Evolutionary conservation across 495 filamentous ascomycete species (phyloP).

Genomic region (Pyrenula aspistea): DNA sequence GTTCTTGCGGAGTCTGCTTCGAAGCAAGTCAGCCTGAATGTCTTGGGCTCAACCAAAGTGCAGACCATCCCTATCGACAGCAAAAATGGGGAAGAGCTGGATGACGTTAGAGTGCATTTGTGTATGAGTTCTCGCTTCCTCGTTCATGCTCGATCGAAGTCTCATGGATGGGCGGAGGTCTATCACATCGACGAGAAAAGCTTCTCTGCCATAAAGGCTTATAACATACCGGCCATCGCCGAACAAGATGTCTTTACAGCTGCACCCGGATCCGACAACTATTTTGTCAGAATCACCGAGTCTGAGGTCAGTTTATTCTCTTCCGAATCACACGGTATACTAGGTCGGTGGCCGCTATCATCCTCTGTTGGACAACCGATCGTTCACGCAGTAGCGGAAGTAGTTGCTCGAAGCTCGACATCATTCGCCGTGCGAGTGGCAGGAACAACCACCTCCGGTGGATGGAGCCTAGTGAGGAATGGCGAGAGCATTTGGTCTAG

Average conservation of each 20-base stretch:
- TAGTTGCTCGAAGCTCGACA: slow-evolving; percentile 50
- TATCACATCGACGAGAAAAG: slow-evolving; percentile 67
- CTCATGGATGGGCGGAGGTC: slow-evolving; percentile 70
- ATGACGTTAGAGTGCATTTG: slow-evolving; percentile 43
- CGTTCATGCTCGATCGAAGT: slow-evolving; percentile 64
- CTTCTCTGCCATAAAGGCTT: slow-evolving; percentile 55
- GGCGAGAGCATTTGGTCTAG: slow-evolving; percentile 71
- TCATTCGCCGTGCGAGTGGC: slow-evolving; percentile 70
- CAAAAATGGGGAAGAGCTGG: slow-evolving; percentile 43
- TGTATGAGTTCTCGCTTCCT: neutral
- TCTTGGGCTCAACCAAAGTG: slow-evolving; percentile 61
- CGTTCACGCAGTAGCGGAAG: slow-evolving; percentile 68
- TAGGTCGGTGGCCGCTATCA: slow-evolving; percentile 58
- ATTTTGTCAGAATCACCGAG: slow-evolving; percentile 69
- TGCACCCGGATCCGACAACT: slow-evolving; percentile 65
- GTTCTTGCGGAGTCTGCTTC: slow-evolving; percentile 65
- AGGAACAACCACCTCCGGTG: slow-evolving; percentile 54
- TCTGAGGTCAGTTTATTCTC: slow-evolving; percentile 62
- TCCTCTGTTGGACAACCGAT: slow-evolving; percentile 22
- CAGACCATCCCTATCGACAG: slow-evolving; percentile 35
- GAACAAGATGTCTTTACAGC: slow-evolving; percentile 67
- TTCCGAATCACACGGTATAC: slow-evolving; percentile 61
- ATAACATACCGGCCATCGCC: slow-evolving; percentile 55
- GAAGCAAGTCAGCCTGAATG: slow-evolving; percentile 63
- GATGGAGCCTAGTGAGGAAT: slow-evolving; percentile 77